phyloP scores from a whole-genome alignment of 2,329 filamentous ascomycete species.

The Leptographium galeiforme region DNA sequence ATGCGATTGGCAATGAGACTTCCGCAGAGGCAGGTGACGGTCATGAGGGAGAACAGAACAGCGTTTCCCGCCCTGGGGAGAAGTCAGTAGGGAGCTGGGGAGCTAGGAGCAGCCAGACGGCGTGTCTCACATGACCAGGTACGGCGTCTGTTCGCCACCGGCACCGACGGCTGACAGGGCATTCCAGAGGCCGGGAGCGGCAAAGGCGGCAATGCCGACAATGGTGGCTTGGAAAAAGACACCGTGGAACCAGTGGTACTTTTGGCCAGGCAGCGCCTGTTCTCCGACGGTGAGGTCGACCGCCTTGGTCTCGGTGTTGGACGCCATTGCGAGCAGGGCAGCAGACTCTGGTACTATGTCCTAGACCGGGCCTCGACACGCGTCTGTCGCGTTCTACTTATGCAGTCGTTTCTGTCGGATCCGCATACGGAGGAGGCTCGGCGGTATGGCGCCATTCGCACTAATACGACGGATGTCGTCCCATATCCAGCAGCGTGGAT shows the following conservation, averaged over 20 bases:
- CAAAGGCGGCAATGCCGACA: slow-evolving; percentile 29
- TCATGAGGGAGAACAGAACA: slow-evolving; percentile 1
- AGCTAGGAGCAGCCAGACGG: neutral
- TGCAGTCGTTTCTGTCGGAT: too few relatives aligned
- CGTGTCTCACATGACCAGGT: slow-evolving; percentile 18
- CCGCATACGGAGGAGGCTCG: too few relatives aligned
- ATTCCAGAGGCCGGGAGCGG: slow-evolving; percentile 33
- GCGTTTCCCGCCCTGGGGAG: slow-evolving; percentile 1
- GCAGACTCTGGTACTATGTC: too few relatives aligned
- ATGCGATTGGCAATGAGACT: slow-evolving; percentile 25
- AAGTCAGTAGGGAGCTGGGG: neutral
- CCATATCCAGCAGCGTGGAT: too few relatives aligned
- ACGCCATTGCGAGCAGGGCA: neutral
- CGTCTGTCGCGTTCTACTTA: too few relatives aligned
- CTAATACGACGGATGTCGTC: too few relatives aligned
- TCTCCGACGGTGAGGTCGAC: neutral
- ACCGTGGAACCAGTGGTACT: slow-evolving; percentile 24
- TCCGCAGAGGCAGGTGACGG: slow-evolving; percentile 22
- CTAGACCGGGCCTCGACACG: too few relatives aligned
- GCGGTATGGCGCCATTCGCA: too few relatives aligned
- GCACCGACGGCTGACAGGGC: slow-evolving; percentile 24
- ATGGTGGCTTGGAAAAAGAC: slow-evolving; percentile 32
- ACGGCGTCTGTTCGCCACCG: slow-evolving; percentile 21
- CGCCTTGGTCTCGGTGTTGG: neutral
- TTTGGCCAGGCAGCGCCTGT: neutral